Evolutionary conservation across 805 yeast genomes (phyloP).

Genomic region (Citeromyces nyonsensis): DNA sequence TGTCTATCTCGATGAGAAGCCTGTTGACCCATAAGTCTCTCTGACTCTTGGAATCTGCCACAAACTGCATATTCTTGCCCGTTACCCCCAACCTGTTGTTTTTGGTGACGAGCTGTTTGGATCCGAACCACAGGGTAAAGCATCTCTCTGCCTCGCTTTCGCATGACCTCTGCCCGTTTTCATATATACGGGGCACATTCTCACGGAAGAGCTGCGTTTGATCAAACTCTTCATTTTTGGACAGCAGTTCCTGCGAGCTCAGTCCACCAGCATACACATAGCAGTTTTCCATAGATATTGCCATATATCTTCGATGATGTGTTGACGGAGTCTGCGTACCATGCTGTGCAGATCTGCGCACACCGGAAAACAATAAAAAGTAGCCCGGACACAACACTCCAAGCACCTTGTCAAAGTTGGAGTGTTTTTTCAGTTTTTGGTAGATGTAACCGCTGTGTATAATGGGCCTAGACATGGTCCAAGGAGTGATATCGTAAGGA

Average conservation of each 20-base stretch:
- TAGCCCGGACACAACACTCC: slow-evolving; percentile 61
- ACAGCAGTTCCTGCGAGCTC: slow-evolving; percentile 41
- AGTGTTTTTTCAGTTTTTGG: slow-evolving; percentile 54
- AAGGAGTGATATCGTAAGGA: slow-evolving; percentile 37
- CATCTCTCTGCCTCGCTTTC: slow-evolving; percentile 68
- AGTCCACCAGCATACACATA: slow-evolving; percentile 64
- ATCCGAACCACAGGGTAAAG: slow-evolving; percentile 77
- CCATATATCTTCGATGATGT: slow-evolving; percentile 33
- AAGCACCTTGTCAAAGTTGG: slow-evolving; percentile 44
- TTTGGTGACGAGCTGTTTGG: slow-evolving; percentile 27
- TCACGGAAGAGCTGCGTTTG: slow-evolving; percentile 34
- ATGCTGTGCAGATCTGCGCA: slow-evolving; percentile 24
- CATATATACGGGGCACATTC: slow-evolving; percentile 54
- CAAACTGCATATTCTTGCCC: slow-evolving; percentile 56
- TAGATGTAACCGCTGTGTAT: slow-evolving; percentile 52
- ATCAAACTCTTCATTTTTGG: slow-evolving; percentile 22
- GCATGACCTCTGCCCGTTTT: slow-evolving; percentile 73
- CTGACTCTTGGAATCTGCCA: slow-evolving; percentile 73
- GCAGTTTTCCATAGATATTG: slow-evolving; percentile 50
- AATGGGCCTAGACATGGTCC: slow-evolving; percentile 44
- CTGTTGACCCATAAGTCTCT: slow-evolving; percentile 67
- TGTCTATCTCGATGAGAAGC: slow-evolving; percentile 26
- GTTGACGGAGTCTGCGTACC: slow-evolving; percentile 26
- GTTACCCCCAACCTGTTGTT: slow-evolving; percentile 42
- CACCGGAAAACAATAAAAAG: slow-evolving; percentile 39